Evolutionary conservation across 768 basidiomycete genomes (phyloP).

Genomic region (Coprinopsis sp.): DNA sequence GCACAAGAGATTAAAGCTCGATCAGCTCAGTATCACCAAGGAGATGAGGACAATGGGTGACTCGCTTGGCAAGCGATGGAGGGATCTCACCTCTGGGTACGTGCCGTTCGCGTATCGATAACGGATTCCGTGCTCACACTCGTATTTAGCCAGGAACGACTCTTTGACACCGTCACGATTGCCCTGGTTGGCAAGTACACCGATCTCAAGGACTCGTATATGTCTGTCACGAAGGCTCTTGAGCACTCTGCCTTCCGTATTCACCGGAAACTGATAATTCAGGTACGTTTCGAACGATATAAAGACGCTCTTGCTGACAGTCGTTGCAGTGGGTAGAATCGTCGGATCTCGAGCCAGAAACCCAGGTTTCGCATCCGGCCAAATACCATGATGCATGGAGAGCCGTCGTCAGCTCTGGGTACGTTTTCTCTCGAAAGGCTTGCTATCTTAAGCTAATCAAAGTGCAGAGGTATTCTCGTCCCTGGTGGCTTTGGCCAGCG

Average conservation of each 20-base stretch:
- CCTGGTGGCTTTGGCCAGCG: conserved; percentile 94
- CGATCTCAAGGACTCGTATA: conserved; percentile 94
- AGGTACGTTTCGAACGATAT: conserved; percentile 43
- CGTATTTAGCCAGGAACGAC: conserved; percentile 75
- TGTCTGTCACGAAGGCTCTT: conserved; percentile 94
- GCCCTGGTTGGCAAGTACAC: conserved; percentile 98
- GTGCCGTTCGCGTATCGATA: conserved; percentile 17
- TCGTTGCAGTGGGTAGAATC: conserved; percentile 87
- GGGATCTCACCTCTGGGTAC: conserved; percentile 75
- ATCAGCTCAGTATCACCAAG: conserved; percentile 46
- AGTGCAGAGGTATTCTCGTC: conserved; percentile 83
- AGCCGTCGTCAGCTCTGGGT: conserved; percentile 86
- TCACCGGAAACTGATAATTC: conserved; percentile 73
- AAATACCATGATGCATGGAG: conserved; percentile 96
- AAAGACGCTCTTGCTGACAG: neutral
- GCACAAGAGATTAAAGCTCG: conserved; percentile 73
- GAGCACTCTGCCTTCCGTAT: conserved; percentile 97
- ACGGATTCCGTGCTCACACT: neutral
- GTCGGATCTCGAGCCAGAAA: conserved; percentile 80
- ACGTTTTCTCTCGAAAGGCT: conserved; percentile 22
- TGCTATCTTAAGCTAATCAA: conserved; percentile 1
- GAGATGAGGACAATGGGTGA: conserved; percentile 58
- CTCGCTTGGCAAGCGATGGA: conserved; percentile 74
- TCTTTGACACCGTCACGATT: conserved; percentile 85
- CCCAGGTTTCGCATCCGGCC: conserved; percentile 73